Conservation (phyloP, 2,329 filamentous ascomycete genomes). For the Trichoderma koningii region DNA sequence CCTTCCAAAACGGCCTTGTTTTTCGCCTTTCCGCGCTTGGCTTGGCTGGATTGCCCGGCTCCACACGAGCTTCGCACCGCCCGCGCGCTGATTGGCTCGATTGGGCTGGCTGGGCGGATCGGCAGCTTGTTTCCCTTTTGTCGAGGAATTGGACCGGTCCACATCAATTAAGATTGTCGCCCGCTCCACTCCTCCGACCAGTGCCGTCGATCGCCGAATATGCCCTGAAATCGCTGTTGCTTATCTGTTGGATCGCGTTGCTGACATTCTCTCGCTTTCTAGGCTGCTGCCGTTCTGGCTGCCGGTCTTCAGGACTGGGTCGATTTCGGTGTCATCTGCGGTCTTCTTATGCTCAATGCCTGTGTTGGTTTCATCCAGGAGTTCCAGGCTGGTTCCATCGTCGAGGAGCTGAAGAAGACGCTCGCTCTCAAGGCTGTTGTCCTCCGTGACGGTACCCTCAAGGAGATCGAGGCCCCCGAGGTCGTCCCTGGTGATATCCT, state of each 20-base stretch:
- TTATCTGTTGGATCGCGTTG: conserved; percentile 34
- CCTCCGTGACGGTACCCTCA: conserved; percentile 73
- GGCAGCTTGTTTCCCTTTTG: conserved; percentile 13
- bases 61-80: conserved; percentile 40
- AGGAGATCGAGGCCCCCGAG: conserved; percentile 79
- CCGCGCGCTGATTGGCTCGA: conserved; percentile 35
- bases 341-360: conserved; percentile 79
- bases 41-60: conserved; percentile 38
- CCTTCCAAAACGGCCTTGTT: conserved; percentile 25
- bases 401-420: conserved; percentile 89
- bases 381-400: conserved; percentile 85
- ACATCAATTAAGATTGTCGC: conserved; percentile 32
- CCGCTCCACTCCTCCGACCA: conserved; percentile 26
- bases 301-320: conserved; percentile 87
- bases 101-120: conserved; percentile 27
- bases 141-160: conserved; percentile 31
- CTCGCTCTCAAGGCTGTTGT: conserved; percentile 86
- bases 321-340: conserved; percentile 90
- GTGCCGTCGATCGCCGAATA: conserved; percentile 22
- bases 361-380: conserved; percentile 86
- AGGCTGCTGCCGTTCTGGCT: conserved; percentile 76
- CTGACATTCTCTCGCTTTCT: conserved; percentile 9
- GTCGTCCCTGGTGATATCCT: conserved; percentile 90
- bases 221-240: conserved; percentile 9
- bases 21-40: conserved; percentile 35